Base-by-base conservation (phyloP, 306 rosid genomes). In the Rosa multiflora region DNA sequence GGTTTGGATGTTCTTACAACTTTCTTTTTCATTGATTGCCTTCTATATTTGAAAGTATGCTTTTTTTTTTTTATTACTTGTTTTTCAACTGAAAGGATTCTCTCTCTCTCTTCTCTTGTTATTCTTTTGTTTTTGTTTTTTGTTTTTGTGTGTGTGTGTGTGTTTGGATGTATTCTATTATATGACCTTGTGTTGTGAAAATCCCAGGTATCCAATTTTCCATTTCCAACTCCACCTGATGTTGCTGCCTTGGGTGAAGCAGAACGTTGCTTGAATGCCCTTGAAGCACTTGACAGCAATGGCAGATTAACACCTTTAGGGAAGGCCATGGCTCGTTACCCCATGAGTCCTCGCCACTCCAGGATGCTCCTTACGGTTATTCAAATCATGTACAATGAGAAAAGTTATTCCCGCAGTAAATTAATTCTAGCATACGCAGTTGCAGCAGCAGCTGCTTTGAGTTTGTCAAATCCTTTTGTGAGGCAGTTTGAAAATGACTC, bases 321-420 rank as follows among this genome's bases (percentile, higher is more conserved):
- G 71, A 89, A 87, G 88, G 90, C 91, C 81, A 94, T 92, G 99
- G 93, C 97, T 52, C 83, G 75, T 48, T 94, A 79, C 81, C 99
- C 99, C 70, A 85, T 91, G 95, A 92, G 97, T 87, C 99, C 99
- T 62, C 97, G 97, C 78, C 99, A 89, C 88, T 91, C 99, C 5
- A 89, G 92, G 88, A 94, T 94, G 97, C 88, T 91, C 51, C 94
- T 94, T 75, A 91, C 95, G 1, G 85, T 92, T 66, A 85, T 92
- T 76, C 88, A 83, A 83, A 82, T 80, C 67, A 85, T 90, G 87
- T 86, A 85, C 76, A 86, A 66, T 48, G 73, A 52, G 86, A 85
- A 81, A 76, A 81, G 85, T 61, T 85, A 87, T 55, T 80, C 84
- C 49, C 79, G 87, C 43, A 86, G 87, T 64, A 84, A 87, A 84